Conservation (phyloP, 441 rosid genomes). For the Arabidopsis lyrata region DNA sequence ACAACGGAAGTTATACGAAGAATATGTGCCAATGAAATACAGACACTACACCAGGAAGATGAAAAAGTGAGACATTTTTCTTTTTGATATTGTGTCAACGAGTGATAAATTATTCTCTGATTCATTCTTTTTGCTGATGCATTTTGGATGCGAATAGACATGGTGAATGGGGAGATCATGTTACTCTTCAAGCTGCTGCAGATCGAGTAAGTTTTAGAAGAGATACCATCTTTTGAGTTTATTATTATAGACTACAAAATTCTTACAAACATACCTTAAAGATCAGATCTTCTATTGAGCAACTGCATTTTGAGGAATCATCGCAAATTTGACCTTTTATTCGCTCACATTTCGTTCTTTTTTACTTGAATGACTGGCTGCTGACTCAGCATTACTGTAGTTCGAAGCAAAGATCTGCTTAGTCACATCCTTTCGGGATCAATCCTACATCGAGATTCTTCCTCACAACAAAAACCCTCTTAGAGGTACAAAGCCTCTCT, state of each 20-base stretch:
- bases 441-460: slow-evolving; percentile 83
- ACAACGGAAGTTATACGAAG: slow-evolving; percentile 74
- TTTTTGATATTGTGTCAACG: slow-evolving; percentile 18
- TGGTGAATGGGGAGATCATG: slow-evolving; percentile 98
- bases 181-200: slow-evolving; percentile 95
- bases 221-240: slow-evolving; percentile 4
- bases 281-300: not conserved
- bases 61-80: slow-evolving; percentile 75
- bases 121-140: slow-evolving; percentile 38
- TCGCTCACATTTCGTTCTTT: slow-evolving; percentile 27
- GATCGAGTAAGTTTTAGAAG: slow-evolving; percentile 67
- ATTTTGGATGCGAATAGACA: slow-evolving; percentile 49
- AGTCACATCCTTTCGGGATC: slow-evolving; percentile 91
- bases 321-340: slow-evolving; percentile 3
- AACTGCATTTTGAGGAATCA: slow-evolving; percentile 18
- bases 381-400: slow-evolving; percentile 59
- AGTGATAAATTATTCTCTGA: not conserved
- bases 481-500: slow-evolving; percentile 58
- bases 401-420: slow-evolving; percentile 83
- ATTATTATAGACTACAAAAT: slow-evolving; percentile 1
- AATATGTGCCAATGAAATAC: slow-evolving; percentile 90
- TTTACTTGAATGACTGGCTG: slow-evolving; percentile 38
- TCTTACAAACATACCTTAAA: not conserved
- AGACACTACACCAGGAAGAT: slow-evolving; percentile 77
- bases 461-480: slow-evolving; percentile 74